phyloP scores from a whole-genome alignment of 305 asterid species.

The Petunia hybrid region DNA sequence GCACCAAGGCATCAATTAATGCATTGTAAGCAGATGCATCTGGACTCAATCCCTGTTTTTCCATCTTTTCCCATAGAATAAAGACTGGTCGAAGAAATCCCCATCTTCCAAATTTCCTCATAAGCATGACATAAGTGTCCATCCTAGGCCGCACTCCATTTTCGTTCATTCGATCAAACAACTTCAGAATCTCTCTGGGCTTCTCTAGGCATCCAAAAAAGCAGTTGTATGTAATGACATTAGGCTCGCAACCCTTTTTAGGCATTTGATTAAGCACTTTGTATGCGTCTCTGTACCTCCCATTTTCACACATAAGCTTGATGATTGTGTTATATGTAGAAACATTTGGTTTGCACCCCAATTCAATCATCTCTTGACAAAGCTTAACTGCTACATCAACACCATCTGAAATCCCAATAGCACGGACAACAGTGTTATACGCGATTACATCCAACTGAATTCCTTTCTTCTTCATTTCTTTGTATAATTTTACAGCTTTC shows the following conservation, averaged over 20 bases:
- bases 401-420: constrained; percentile 79
- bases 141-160: constrained; percentile 72
- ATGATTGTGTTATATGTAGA: constrained; percentile 74
- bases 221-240: constrained; percentile 71
- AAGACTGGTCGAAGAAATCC: constrained; percentile 90
- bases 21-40: constrained; percentile 89
- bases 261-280: constrained; percentile 66
- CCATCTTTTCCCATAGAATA: constrained; percentile 75
- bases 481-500: constrained; percentile 80
- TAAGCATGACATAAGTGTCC: constrained; percentile 91
- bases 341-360: constrained; percentile 71
- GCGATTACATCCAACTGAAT: constrained; percentile 76
- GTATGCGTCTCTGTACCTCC: constrained; percentile 76
- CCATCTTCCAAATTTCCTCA: constrained; percentile 98
- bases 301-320: constrained; percentile 80
- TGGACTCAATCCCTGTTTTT: constrained; percentile 78
- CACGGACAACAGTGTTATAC: constrained; percentile 76
- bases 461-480: constrained; percentile 84
- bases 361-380: constrained; percentile 78
- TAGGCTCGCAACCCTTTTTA: constrained; percentile 69
- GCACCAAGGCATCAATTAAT: constrained; percentile 77
- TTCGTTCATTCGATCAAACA: constrained; percentile 79
- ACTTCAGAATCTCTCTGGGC: constrained; percentile 71
- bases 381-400: constrained; percentile 77
- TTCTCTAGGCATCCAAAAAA: constrained; percentile 73